Conservation (phyloP, 768 basidiomycete species). For the Fistulinella prunicolor region DNA sequence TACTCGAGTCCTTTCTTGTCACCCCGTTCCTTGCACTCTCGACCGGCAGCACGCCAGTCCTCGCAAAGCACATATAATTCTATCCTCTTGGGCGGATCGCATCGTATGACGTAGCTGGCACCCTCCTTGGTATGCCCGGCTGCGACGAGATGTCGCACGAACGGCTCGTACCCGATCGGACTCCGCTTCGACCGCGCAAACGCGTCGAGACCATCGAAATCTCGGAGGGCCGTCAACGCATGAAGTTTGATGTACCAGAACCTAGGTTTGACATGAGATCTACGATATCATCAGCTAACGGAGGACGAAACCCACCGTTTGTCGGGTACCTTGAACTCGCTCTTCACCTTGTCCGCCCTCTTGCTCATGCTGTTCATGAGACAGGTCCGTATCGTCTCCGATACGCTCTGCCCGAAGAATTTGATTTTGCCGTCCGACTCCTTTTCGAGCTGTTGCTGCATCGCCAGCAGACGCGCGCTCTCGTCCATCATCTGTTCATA, state of each 20-base stretch:
- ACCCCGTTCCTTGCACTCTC: constrained; percentile 84
- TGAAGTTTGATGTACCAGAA: constrained; percentile 94
- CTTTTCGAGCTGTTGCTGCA: constrained; percentile 86
- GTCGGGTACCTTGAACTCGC: constrained; percentile 92
- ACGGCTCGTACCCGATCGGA: constrained; percentile 94
- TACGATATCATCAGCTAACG: too few relatives aligned
- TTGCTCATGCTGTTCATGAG: constrained; percentile 79
- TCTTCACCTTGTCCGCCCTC: constrained; percentile 83
- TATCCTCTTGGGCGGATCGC: constrained; percentile 77
- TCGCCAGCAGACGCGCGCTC: constrained; percentile 62
- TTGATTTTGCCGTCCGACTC: constrained; percentile 75
- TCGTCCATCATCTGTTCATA: constrained; percentile 85
- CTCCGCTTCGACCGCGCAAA: constrained; percentile 87
- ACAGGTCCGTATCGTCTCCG: constrained; percentile 79
- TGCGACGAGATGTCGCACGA: constrained; percentile 75
- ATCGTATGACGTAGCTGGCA: constrained; percentile 70
- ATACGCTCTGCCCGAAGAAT: constrained; percentile 83
- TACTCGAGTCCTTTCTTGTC: constrained; percentile 86
- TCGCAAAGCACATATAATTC: constrained; percentile 89
- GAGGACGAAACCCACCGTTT: constrained; percentile 83
- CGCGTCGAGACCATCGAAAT: constrained; percentile 82
- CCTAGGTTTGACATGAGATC: too few relatives aligned
- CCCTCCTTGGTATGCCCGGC: constrained; percentile 78
- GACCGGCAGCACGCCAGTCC: constrained; percentile 86
- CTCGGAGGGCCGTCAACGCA: constrained; percentile 70